phyloP scores from a whole-genome alignment of 2,329 filamentous ascomycete species.

The Exophiala bonariae region DNA sequence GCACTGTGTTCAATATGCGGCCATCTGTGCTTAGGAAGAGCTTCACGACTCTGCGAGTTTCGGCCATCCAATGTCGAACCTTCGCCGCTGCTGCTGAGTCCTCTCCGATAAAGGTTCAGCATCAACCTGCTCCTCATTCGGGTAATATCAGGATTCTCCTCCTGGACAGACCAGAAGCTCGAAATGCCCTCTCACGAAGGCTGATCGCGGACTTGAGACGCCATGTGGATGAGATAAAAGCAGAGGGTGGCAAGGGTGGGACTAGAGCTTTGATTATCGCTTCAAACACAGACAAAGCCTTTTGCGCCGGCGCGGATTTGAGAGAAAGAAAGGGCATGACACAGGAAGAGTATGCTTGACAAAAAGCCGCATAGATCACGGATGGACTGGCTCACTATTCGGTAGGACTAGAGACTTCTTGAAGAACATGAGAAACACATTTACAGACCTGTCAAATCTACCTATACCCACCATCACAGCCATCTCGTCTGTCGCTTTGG shows the following conservation, averaged over 20 bases:
- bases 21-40: constrained; percentile 8
- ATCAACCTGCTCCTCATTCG: constrained; percentile 73
- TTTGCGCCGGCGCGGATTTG: constrained; percentile 92
- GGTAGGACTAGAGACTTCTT: constrained; percentile 78
- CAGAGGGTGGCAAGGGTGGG: constrained; percentile 54
- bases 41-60: not conserved
- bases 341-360: constrained; percentile 65
- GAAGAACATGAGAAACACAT: constrained; percentile 70
- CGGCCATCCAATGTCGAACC: constrained; percentile 3
- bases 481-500: constrained; percentile 81
- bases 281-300: constrained; percentile 80
- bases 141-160: constrained; percentile 87
- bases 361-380: not conserved
- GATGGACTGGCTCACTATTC: constrained; percentile 5
- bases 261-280: constrained; percentile 82
- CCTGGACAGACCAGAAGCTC: constrained; percentile 78
- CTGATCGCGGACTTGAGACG: constrained; percentile 71
- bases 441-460: constrained; percentile 70
- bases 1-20: constrained; percentile 16
- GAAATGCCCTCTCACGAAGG: constrained; percentile 85
- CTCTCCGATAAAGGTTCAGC: constrained; percentile 62
- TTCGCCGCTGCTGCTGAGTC: constrained; percentile 18
- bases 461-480: constrained; percentile 89
- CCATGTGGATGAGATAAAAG: constrained; percentile 71
- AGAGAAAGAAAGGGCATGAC: constrained; percentile 82